Base-by-base conservation (phyloP, 352 stramenopile species). In the Paralagenidium karlingii region DNA sequence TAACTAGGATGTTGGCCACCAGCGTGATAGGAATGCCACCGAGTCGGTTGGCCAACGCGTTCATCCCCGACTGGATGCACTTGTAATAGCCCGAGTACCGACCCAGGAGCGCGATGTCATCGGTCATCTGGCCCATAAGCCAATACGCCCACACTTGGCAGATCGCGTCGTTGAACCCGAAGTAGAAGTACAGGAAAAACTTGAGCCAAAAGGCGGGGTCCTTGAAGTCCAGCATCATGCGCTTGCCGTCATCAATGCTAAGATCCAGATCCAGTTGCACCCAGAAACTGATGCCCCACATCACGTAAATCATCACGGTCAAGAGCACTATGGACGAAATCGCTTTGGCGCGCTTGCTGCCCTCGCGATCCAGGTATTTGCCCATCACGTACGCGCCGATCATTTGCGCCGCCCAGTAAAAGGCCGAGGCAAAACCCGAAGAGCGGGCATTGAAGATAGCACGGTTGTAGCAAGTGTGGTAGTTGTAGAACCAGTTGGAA, bases 131-230 rank as follows among this genome's bases (percentile, higher is more conserved):
- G 24, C 74, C 68, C 38, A 93, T 63, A 34, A 82, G 60, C 77
- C 80, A 94, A 49, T 87, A 90, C 34, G 61, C 53, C 53, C 74
- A 90, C 5, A 83, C 64, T 30, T 91, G 74, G 34, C 82, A 79
- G 33, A 83, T 42, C 8, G 74, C 68, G 55, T 91, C 76, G 19
- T 65, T 58, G 40, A 81, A 71, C 0, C 77, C 80, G 50, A 80
- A 91, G 27, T 62, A 34, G 20, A 77, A 56, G 57, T 83, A 90
- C 13, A 80, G 56, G 18, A 71, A 25, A 2, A 82, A 60, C 3
- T 62, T 68, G 3, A 29, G 13, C 9, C 59, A 40, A 19, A 55
- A 58, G 18, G 24, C 31, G 20, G 29, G 8, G n/a, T 64, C 43
- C n/a, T 37, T 47, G 25, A 68, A 62, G 49, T 69, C 36, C 33